Evolutionary conservation across 1,284 basidiomycete species (phyloP).

Genomic region (Termitomyces sp.): DNA sequence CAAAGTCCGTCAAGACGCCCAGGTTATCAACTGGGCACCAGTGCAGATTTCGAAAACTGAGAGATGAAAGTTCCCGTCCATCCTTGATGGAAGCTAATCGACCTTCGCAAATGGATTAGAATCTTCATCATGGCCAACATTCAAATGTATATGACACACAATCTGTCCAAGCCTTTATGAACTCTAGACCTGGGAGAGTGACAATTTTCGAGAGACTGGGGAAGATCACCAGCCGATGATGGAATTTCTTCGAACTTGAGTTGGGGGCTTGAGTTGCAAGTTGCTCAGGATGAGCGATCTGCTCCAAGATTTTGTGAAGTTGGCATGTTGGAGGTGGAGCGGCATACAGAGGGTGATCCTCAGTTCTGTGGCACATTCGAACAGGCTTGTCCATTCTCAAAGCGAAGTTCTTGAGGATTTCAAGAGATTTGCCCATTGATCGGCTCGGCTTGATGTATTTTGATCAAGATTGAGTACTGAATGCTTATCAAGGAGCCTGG

Average conservation of each 20-base stretch:
- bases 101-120: background rate
- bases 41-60: background rate
- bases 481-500: background rate
- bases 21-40: background rate
- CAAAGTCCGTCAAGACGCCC: constrained; percentile 6
- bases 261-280: background rate
- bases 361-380: background rate
- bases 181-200: constrained; percentile 5
- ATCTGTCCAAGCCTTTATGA: constrained; percentile 6
- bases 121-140: background rate
- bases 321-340: background rate
- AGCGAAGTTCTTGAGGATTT: background rate
- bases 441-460: background rate
- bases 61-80: background rate
- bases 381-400: background rate
- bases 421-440: background rate
- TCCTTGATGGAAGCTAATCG: background rate
- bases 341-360: background rate
- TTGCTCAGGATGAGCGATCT: background rate
- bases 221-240: background rate
- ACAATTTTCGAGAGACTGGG: background rate
- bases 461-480: background rate
- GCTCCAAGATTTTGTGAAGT: background rate
- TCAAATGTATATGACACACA: background rate
- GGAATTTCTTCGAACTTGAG: background rate